phyloP scores from a whole-genome alignment of 1,284 basidiomycete species.

The Ceratorhiza oryzae-sativae region DNA sequence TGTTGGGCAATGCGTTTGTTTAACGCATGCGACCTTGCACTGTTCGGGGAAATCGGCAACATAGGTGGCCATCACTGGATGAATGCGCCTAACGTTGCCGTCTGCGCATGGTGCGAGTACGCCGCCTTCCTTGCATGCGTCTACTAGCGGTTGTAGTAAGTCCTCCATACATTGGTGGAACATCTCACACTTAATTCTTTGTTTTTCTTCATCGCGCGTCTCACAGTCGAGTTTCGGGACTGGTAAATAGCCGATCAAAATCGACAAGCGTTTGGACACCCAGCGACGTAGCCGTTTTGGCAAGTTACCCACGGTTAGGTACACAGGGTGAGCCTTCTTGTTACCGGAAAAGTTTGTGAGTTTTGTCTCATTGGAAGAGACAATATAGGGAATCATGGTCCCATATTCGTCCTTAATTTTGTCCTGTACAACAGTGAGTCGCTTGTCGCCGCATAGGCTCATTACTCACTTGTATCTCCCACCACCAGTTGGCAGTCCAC shows the following conservation, averaged over 20 bases:
- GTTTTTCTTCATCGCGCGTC: neutral
- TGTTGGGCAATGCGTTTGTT: conserved; percentile 25
- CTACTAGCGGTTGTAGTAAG: conserved; percentile 27
- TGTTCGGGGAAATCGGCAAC: conserved; percentile 43
- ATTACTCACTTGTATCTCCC: conserved; percentile 31
- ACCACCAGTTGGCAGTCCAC: conserved; percentile 37
- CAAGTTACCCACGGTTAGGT: conserved; percentile 41
- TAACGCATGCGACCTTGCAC: conserved; percentile 30
- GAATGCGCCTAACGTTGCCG: conserved; percentile 21
- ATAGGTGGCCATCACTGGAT: conserved; percentile 32
- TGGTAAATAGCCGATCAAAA: conserved; percentile 39
- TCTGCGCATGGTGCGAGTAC: conserved; percentile 27
- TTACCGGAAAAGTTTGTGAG: conserved; percentile 35
- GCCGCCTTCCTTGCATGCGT: conserved; percentile 40
- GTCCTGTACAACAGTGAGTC: conserved; percentile 22
- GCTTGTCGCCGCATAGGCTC: neutral
- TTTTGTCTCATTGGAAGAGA: conserved; percentile 38
- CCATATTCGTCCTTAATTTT: conserved; percentile 2
- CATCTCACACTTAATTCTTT: neutral
- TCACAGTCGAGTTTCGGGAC: conserved; percentile 14
- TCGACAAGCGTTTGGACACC: neutral
- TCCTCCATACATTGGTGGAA: conserved; percentile 22
- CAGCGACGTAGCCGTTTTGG: conserved; percentile 25
- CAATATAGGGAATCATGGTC: conserved; percentile 23
- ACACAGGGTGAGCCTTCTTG: conserved; percentile 40